Evolutionary conservation across 176 grass and related monocot genomes (phyloP), one percentile per base, ranked within the genome.

Genomic region (Carex parvula): DNA sequence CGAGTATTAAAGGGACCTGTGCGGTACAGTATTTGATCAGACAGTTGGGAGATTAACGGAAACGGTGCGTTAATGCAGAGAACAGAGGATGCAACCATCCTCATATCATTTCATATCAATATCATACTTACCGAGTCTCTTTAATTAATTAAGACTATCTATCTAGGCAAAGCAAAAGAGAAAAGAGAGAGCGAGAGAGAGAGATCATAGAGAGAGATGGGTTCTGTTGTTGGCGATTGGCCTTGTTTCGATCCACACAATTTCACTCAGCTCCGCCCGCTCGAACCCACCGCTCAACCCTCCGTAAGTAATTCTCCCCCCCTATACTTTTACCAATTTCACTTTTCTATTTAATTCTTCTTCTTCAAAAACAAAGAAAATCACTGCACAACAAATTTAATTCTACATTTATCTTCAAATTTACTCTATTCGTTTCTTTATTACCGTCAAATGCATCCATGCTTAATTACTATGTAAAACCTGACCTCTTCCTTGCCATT

Each of bases 181-280:
- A 50, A 4, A 50, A 4, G 9, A 30, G 24, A 64, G 0, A 59
- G 21, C 15, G 17, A n/a, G n/a, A 30, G 14, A 64, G 0, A 59
- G 21, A 21, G 17, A 65, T 52, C 16, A 53, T 35, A 83, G 65
- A 32, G 75, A 82, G 70, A 82, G 70, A 98, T 94, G 95, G 89
- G 80, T 11, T 94, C 86, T 82, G 79, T 89, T 29, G 79, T 94
- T 32, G 95, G 89, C 8, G 88, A 83, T 30, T 95, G 92, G 92
- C 95, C 92, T 32, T 95, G 91, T 46, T 93, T 89, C 88, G 94
- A 98, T 80, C 92, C 86, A 6, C 89, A 88, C 53, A 98, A 95
- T 83, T 98, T 98, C 86, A 98, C 91, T 88, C 91, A 95, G 79
- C 62, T 98, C 57, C 82, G 90, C 58, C 92, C 89, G 8, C 89